Percentiles rank a stretch among this genome's conserved stretches.
Evolutionary conservation across 495 filamentous ascomycete genomes (phyloP).

Genomic region (Podospora pseudoanserina): DNA sequence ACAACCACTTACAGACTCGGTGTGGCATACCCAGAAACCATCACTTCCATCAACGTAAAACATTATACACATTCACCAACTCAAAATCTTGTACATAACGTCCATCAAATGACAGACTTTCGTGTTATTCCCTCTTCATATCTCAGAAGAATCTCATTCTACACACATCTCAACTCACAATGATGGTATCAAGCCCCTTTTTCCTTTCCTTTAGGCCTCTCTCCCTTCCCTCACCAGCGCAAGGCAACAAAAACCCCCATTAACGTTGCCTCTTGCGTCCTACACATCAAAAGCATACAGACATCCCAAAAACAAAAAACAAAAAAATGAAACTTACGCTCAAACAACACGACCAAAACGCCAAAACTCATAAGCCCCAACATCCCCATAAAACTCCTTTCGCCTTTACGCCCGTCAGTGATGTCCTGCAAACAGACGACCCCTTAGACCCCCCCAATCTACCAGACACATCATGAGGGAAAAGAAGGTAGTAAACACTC

Average conservation of each 20-base stretch:
- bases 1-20: too few species aligned
- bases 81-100: background rate
- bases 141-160: background rate
- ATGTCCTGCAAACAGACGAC: too few species aligned
- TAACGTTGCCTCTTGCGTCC: background rate
- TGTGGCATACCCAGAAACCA: background rate
- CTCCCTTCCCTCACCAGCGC: background rate
- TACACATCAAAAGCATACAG: background rate
- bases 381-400: background rate
- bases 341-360: conserved; percentile 7
- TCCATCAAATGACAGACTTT: background rate
- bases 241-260: background rate
- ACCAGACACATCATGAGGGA: background rate
- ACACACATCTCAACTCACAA: background rate
- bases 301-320: background rate
- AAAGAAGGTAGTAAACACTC: background rate
- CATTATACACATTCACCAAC: background rate
- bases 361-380: background rate
- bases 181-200: background rate
- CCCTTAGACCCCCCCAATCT: background rate
- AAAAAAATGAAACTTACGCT: background rate
- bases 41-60: background rate
- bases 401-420: too few species aligned
- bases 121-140: background rate
- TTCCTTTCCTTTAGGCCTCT: background rate